Evolutionary conservation across 208 protist species (phyloP).

Genomic region (Phytomonas francai): DNA sequence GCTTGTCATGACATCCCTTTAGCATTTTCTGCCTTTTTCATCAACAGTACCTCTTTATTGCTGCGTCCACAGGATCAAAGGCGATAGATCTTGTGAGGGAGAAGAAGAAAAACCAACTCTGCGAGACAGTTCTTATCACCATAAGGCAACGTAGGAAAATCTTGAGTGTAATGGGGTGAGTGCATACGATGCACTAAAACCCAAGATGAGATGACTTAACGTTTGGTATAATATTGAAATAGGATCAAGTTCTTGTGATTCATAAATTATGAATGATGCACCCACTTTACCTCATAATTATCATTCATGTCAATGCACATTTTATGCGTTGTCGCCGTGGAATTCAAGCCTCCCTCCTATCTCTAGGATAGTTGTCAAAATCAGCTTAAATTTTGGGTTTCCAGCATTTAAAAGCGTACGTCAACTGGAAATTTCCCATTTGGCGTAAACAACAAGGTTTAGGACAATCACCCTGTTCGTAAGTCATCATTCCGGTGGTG

Average conservation of each 20-base stretch:
- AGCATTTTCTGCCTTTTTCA: not conserved
- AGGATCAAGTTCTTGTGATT: slow-evolving; percentile 8
- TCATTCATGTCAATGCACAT: not conserved
- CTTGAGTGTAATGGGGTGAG: no score
- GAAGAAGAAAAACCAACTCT: no score
- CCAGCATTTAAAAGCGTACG: slow-evolving; percentile 35
- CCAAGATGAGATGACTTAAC: no score
- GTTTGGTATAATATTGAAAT: slow-evolving; percentile 4
- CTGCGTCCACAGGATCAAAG: no score
- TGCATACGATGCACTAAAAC: no score
- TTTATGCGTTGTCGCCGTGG: not conserved
- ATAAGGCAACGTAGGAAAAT: no score
- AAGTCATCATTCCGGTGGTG: slow-evolving; percentile 85
- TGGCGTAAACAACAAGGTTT: slow-evolving; percentile 81
- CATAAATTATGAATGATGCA: not conserved
- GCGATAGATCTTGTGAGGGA: no score
- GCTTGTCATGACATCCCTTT: not conserved
- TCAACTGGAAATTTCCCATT: slow-evolving; percentile 75
- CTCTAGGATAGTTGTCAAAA: not conserved
- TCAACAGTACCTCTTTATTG: no score
- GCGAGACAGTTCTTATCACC: no score
- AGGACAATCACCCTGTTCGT: slow-evolving; percentile 73
- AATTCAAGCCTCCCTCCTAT: not conserved
- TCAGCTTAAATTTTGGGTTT: not conserved
- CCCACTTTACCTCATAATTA: not conserved